Percentiles rank a stretch among this genome's conserved stretches.
These are phyloP conservation scores for Coemansia sp. DNA, from an alignment of 192 early-diverging fungal genomes.

Conservation along the genomic window DNA sequence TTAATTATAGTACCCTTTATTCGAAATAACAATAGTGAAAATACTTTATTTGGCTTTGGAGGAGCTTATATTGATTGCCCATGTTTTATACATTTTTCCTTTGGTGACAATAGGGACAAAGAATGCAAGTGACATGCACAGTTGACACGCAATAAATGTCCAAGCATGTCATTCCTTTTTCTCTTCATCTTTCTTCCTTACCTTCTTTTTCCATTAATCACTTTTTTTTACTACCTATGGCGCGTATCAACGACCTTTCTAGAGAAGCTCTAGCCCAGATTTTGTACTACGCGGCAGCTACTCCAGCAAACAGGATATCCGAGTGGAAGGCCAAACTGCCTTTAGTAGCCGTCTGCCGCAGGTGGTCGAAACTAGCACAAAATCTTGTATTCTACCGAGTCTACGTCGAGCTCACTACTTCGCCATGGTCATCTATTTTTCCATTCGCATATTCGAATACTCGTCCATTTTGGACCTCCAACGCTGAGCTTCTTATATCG, in stretches of 20 bases:
- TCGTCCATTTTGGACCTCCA: background rate
- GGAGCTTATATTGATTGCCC: no score
- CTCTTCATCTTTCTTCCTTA: background rate
- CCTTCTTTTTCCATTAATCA: background rate
- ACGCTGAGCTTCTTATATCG: background rate
- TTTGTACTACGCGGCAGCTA: background rate
- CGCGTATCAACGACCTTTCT: slow-evolving; percentile 1
- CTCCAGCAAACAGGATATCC: background rate
- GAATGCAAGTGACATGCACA: slow-evolving; percentile 36
- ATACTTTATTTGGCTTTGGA: no score
- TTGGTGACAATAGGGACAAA: no score
- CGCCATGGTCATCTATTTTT: background rate
- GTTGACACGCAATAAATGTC: background rate
- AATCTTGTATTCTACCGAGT: background rate
- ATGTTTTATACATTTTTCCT: no score
- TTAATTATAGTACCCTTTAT: no score
- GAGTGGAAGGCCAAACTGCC: background rate
- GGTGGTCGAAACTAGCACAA: background rate
- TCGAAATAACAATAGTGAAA: no score
- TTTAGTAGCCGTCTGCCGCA: background rate
- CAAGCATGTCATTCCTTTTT: background rate
- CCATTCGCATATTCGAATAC: background rate
- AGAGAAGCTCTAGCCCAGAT: no score
- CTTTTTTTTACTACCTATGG: background rate
- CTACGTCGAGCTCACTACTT: background rate